Evolutionary conservation across 345 rosid species (phyloP).

Genomic region (Crucihimalaya himalaica): DNA sequence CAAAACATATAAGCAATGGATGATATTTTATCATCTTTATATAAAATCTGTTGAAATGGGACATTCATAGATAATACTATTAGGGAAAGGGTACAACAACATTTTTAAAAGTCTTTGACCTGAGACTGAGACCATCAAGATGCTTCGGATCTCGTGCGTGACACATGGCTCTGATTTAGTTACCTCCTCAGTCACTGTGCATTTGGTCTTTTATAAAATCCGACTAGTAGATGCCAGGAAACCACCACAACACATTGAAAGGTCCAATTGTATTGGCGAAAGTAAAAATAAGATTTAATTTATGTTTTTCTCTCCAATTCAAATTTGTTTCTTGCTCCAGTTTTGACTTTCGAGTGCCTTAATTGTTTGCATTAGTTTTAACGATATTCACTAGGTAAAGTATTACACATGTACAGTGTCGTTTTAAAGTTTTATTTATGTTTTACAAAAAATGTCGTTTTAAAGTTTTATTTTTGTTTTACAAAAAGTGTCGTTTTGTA

Average conservation of each 20-base stretch:
- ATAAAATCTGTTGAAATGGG: neutral
- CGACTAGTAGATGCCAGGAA: neutral
- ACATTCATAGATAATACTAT: neutral
- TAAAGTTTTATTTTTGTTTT: too few species aligned
- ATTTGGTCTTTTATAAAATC: neutral
- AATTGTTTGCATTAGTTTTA: neutral
- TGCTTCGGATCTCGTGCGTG: slow-evolving; percentile 24
- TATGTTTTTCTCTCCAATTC: too few species aligned
- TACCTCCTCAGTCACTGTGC: neutral
- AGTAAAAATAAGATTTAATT: too few species aligned
- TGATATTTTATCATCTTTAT: neutral
- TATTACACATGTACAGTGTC: too few species aligned
- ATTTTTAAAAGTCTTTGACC: neutral
- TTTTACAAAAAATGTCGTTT: too few species aligned
- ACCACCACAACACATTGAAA: neutral
- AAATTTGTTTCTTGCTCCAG: too few species aligned
- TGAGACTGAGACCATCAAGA: neutral
- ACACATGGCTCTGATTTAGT: slow-evolving; percentile 22
- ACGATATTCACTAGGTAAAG: too few species aligned
- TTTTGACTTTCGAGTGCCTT: neutral
- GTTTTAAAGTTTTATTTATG: too few species aligned
- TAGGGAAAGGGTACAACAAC: neutral
- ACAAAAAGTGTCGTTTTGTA: too few species aligned
- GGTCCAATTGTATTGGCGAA: neutral
- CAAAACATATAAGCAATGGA: neutral